Base-by-base conservation (phyloP, 1,284 basidiomycete species). In the Cystobasidium sp. region DNA sequence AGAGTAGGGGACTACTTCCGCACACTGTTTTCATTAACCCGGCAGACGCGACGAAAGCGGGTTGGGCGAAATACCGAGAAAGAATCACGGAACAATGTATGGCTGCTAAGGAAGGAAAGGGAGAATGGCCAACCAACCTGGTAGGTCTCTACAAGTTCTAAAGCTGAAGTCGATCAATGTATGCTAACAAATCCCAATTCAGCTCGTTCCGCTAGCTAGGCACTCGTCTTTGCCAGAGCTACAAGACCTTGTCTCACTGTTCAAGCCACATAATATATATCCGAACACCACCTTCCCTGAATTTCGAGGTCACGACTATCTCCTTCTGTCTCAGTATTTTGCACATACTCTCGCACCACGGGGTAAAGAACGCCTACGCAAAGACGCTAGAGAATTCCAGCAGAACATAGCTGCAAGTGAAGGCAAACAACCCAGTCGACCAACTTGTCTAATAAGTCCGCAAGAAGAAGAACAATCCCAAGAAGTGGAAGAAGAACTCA, bases 211-310 rank as follows among this genome's bases (percentile, higher is more conserved):
- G 0, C 84, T 96, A 0, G 88, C 89, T 4, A 88, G 94, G 0
- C 94, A 97, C 79, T 94, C 93, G 0, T 86, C 91, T 0, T 86
- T 95, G 0, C 91, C 91, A 0, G 94, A 97, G 80, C 86, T 97
- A 0, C 88, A 88, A 76, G 83, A 84, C 3, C 90, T 97, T 64
- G 91, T 95, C 14, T 83, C 86, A 0, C 84, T 94, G 10, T 96
- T 97, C 82, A 86, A 86, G 24, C 94, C 94, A 0, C 85, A 83
- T 22, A 84, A 86, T 1, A 82, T 96, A 1, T 86, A 92, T 1
- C 93, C 93, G 0, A 95, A 94, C 78, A 91, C 91, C 0, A 86
- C 95, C 6, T 85, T 89, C 39, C 87, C 88, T 0, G 82, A 83
- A 1, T 80, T 90, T 3, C 80, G 84, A 14, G 87, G 58, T 39